These are phyloP conservation scores for Periconia macrospinosa DNA, from an alignment of 2,329 filamentous ascomycete species.

Conservation along the genomic window DNA sequence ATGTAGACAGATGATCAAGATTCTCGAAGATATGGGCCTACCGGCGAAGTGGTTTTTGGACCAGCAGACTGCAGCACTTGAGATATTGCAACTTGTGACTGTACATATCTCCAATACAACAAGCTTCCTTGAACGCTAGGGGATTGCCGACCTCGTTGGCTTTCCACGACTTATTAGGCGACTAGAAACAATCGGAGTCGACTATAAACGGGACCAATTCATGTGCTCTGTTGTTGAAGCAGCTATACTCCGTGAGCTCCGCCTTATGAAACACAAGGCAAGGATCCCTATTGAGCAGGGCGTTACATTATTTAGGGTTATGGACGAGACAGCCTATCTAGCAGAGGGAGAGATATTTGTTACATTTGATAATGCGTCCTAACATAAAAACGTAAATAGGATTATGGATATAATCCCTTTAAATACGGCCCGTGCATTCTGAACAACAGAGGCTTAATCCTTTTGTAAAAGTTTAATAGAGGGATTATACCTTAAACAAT, in stretches of 20 bases:
- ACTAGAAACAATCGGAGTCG: conserved; percentile 58
- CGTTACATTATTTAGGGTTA: conserved; percentile 74
- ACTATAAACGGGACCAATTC: conserved; percentile 68
- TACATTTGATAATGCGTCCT: conserved; percentile 3
- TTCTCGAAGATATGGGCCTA: conserved; percentile 75
- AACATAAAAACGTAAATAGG: too few relatives aligned
- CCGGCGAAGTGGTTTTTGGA: conserved; percentile 60
- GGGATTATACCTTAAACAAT: too few relatives aligned
- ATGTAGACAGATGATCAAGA: conserved; percentile 69
- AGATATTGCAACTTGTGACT: conserved; percentile 61
- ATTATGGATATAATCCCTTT: too few relatives aligned
- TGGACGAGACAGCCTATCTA: conserved; percentile 75
- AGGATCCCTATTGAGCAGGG: conserved; percentile 71
- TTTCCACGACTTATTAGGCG: conserved; percentile 64
- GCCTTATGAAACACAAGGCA: conserved; percentile 74
- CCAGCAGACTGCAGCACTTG: conserved; percentile 63
- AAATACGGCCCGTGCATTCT: too few relatives aligned
- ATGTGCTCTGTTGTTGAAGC: conserved; percentile 67
- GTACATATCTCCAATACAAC: conserved; percentile 61
- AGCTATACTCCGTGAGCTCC: conserved; percentile 67
- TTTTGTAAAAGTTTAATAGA: too few relatives aligned
- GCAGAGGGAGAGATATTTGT: conserved; percentile 64
- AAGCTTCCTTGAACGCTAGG: conserved; percentile 63
- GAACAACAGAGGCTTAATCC: too few relatives aligned
- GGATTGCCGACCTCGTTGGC: conserved; percentile 60